These are phyloP conservation scores for Edhazardia aedis DNA, from an alignment of 371 early-diverging fungal species.

Conservation along the genomic window DNA sequence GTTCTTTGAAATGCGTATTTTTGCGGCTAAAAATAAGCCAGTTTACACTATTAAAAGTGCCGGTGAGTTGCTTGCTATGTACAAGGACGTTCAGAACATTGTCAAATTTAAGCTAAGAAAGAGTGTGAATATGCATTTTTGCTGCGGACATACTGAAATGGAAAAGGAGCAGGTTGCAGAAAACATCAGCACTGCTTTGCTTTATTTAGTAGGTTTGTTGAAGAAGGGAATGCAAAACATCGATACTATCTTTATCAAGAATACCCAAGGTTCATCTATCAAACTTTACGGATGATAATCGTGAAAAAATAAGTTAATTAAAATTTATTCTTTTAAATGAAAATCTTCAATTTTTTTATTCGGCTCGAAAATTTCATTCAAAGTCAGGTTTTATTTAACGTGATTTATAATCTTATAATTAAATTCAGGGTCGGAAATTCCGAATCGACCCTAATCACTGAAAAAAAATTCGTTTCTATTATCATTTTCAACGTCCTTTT, in stretches of 20 bases:
- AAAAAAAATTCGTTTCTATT: too few species aligned
- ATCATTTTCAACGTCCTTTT: too few species aligned
- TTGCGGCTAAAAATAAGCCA: conserved; percentile 40
- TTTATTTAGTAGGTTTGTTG: conserved; percentile 25
- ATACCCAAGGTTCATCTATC: conserved; percentile 37
- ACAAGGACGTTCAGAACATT: conserved; percentile 32
- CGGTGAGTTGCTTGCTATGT: conserved; percentile 30
- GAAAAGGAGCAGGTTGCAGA: conserved; percentile 29
- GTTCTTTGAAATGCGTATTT: conserved; percentile 32
- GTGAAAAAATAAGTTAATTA: too few species aligned
- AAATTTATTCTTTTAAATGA: too few species aligned
- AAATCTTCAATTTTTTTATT: too few species aligned
- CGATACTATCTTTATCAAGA: conserved; percentile 38
- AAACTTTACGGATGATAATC: too few species aligned
- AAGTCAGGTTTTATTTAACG: too few species aligned
- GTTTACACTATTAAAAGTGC: conserved; percentile 40
- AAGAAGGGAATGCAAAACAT: conserved; percentile 45
- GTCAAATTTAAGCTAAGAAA: conserved; percentile 44
- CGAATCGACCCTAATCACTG: too few species aligned
- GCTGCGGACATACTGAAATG: conserved; percentile 40
- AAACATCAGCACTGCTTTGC: conserved; percentile 37
- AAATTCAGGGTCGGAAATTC: too few species aligned
- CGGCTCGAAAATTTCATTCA: too few species aligned
- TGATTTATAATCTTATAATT: too few species aligned
- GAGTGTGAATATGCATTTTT: conserved; percentile 29